Evolutionary conservation across 2,329 filamentous ascomycete species (phyloP).

Genomic region (Arthrobotrys conoides): DNA sequence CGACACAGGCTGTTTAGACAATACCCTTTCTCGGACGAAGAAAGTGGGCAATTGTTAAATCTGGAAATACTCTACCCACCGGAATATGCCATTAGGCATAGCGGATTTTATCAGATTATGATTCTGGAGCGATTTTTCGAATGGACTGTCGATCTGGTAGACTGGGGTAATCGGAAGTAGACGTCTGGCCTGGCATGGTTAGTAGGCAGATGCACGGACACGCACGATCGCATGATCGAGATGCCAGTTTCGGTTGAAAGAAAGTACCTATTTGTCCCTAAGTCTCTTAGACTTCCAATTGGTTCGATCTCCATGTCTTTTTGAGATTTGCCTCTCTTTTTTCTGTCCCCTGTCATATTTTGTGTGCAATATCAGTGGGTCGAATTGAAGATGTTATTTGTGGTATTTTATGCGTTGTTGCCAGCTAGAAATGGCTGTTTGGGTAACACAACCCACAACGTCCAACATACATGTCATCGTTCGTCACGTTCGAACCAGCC

Average conservation of each 20-base stretch:
- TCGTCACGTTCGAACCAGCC: constrained; percentile 22
- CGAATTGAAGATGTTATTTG: neutral
- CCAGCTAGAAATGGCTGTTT: neutral
- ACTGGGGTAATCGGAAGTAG: constrained; percentile 22
- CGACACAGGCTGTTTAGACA: neutral
- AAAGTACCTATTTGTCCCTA: neutral
- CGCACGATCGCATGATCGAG: constrained; percentile 33
- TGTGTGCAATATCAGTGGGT: neutral
- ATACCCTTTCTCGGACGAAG: neutral
- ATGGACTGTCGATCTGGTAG: neutral
- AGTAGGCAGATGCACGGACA: constrained; percentile 16
- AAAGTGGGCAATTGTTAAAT: neutral
- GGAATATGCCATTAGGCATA: constrained; percentile 24
- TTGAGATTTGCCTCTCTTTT: constrained; percentile 7
- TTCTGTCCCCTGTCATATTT: constrained; percentile 1
- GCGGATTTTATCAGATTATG: neutral
- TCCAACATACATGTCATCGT: constrained; percentile 60
- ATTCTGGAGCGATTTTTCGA: neutral
- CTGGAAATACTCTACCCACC: neutral
- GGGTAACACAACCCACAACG: constrained; percentile 37
- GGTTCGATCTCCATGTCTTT: neutral
- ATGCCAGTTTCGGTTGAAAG: neutral
- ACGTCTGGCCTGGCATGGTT: constrained; percentile 18
- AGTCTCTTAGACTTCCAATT: neutral
- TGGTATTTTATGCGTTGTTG: constrained; percentile 57